Conservation (phyloP, 2,329 filamentous ascomycete genomes). For the Biscogniauxia mediterranea region DNA sequence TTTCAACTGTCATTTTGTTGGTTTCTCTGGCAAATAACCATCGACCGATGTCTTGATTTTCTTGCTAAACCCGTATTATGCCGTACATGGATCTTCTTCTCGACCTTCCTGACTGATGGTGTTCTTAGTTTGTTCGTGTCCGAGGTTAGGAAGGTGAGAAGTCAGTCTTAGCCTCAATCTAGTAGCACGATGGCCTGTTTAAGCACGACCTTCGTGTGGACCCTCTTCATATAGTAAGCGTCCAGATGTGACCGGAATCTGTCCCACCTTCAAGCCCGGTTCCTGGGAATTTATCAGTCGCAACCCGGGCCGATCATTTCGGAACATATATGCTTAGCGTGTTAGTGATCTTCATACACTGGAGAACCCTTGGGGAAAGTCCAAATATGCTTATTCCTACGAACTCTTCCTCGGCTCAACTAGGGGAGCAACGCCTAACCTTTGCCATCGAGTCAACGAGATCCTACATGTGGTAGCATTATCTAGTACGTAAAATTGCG, state of each 20-base stretch:
- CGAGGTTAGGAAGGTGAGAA: not conserved
- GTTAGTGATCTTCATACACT: not conserved
- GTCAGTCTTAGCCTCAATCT: not conserved
- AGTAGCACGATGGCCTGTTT: not conserved
- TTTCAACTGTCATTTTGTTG: not conserved
- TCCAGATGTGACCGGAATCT: not conserved
- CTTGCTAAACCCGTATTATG: not conserved
- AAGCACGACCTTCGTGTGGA: not conserved
- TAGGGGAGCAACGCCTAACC: not conserved
- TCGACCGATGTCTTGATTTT: not conserved
- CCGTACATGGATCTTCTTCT: not conserved
- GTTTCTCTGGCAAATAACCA: not conserved
- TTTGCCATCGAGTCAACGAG: not conserved
- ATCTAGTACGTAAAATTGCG: not conserved
- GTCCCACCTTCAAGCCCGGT: not conserved
- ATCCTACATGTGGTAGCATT: not conserved
- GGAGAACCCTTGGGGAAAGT: too few species aligned
- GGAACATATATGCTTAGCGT: not conserved
- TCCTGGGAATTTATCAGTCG: not conserved
- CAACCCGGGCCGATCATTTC: not conserved
- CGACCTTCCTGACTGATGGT: not conserved
- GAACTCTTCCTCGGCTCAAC: too few species aligned
- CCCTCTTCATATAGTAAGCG: not conserved
- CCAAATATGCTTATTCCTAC: too few species aligned
- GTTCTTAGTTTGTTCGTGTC: not conserved